Percentiles rank a stretch among this genome's conserved stretches.
phyloP scores from a whole-genome alignment of 257 asterid genomes.

The Rauvolfia tetraphylla region DNA sequence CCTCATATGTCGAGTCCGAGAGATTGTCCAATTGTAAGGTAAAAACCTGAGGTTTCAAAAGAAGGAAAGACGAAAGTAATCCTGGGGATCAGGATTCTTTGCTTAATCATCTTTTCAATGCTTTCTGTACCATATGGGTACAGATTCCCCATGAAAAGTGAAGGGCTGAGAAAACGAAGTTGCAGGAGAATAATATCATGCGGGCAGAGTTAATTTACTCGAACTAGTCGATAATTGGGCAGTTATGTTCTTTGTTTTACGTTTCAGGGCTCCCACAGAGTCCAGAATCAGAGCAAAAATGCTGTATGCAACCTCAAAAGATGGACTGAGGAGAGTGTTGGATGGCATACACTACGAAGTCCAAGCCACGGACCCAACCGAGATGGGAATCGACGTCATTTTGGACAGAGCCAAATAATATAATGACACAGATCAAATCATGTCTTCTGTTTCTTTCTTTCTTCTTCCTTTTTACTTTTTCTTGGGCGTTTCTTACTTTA shows the following conservation, averaged over 20 bases:
- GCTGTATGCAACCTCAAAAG: slow-evolving; percentile 84
- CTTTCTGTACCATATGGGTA: neutral
- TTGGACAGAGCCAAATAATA: slow-evolving; percentile 51
- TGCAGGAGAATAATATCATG: neutral
- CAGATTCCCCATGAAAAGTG: slow-evolving; percentile 2
- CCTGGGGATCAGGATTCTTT: slow-evolving; percentile 1
- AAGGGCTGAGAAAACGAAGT: neutral
- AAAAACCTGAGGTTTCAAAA: neutral
- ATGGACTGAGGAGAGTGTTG: slow-evolving; percentile 66
- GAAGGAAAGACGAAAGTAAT: neutral
- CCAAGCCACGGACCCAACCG: slow-evolving; percentile 91
- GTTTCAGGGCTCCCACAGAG: slow-evolving; percentile 65
- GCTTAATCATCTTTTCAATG: neutral
- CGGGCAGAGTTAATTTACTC: neutral
- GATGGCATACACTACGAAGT: slow-evolving; percentile 87
- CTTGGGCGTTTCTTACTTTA: neutral
- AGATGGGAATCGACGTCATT: slow-evolving; percentile 82
- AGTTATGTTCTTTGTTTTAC: neutral
- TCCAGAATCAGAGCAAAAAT: slow-evolving; percentile 84
- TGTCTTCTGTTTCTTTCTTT: slow-evolving; percentile 1
- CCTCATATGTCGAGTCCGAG: too few species aligned
- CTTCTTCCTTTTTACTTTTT: too few species aligned
- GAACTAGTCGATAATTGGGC: neutral
- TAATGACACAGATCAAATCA: slow-evolving; percentile 6
- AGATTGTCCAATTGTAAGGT: neutral